Evolutionary conservation across 331 rosid genomes (phyloP).

Genomic region (Acacia pycnantha): DNA sequence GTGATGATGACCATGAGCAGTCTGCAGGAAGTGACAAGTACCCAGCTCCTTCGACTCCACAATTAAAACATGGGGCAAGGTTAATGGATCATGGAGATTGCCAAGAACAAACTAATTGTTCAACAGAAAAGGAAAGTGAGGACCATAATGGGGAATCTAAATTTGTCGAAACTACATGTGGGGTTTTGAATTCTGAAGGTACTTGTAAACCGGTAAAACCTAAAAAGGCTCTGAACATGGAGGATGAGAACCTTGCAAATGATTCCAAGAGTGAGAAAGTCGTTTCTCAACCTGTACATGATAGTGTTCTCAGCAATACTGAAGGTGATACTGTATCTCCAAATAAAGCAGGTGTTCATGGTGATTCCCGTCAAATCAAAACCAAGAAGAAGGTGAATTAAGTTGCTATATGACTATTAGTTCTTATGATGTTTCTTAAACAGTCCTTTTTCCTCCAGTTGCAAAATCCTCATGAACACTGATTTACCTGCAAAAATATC

Average conservation of each 20-base stretch:
- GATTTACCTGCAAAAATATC: conserved; percentile 9
- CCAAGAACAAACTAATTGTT: conserved; percentile 76
- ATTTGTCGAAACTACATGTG: conserved; percentile 71
- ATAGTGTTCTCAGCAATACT: conserved; percentile 33
- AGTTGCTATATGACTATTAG: conserved; percentile 18
- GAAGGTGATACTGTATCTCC: conserved; percentile 33
- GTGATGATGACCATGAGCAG: conserved; percentile 52
- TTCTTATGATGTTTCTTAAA: conserved; percentile 3
- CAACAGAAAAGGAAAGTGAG: conserved; percentile 65
- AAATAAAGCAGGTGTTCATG: conserved; percentile 40
- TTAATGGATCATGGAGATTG: conserved; percentile 81
- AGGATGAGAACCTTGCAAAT: conserved; percentile 48
- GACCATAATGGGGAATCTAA: conserved; percentile 76
- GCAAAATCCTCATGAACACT: background rate
- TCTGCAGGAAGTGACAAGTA: conserved; percentile 66
- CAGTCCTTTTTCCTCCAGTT: background rate
- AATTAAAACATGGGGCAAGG: conserved; percentile 61
- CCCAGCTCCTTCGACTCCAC: conserved; percentile 98
- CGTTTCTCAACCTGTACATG: conserved; percentile 33
- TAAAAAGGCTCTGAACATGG: conserved; percentile 39
- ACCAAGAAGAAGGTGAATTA: conserved; percentile 82
- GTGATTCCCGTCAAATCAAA: conserved; percentile 39
- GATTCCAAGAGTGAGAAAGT: conserved; percentile 42
- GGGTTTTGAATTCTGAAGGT: conserved; percentile 44
- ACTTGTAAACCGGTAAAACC: conserved; percentile 37